Evolutionary conservation across 495 filamentous ascomycete species (phyloP).

Genomic region (Opeltia flavorubescens): DNA sequence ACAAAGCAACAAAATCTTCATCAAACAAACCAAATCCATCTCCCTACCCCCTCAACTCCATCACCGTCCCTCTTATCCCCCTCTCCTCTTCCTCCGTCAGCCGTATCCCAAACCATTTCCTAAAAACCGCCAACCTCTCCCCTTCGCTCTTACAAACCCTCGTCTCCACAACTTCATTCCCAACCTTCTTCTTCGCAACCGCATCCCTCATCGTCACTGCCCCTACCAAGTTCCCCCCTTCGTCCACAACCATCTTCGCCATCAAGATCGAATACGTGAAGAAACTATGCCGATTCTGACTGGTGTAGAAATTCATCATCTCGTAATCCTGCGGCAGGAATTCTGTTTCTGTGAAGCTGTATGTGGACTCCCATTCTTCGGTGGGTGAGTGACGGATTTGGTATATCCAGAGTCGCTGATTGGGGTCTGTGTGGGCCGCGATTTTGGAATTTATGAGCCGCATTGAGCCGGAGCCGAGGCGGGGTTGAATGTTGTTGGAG

Average conservation of each 20-base stretch:
- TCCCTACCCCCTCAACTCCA: constrained; percentile 22
- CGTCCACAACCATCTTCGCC: constrained; percentile 40
- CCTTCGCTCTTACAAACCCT: constrained; percentile 32
- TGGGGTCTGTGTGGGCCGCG: constrained; percentile 25
- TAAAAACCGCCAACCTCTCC: constrained; percentile 34
- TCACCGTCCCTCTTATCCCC: constrained; percentile 28
- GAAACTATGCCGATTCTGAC: constrained; percentile 28
- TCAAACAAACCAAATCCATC: background rate
- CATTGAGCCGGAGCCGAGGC: constrained; percentile 36
- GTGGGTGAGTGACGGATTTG: constrained; percentile 36
- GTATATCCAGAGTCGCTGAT: constrained; percentile 46
- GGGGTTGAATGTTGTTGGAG: constrained; percentile 19
- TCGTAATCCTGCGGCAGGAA: constrained; percentile 49
- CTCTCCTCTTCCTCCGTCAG: constrained; percentile 32
- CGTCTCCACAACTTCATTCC: constrained; percentile 39
- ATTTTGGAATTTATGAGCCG: constrained; percentile 34
- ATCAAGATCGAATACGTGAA: constrained; percentile 36
- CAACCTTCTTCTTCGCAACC: constrained; percentile 43
- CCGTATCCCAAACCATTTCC: constrained; percentile 33
- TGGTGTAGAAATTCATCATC: constrained; percentile 47
- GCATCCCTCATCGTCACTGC: constrained; percentile 43
- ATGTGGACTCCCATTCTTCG: constrained; percentile 39
- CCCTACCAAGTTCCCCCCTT: constrained; percentile 34
- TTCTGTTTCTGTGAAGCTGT: constrained; percentile 47
- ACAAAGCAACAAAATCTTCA: background rate